Conservation (phyloP, 2,329 filamentous ascomycete genomes). For the Mycogone perniciosa region DNA sequence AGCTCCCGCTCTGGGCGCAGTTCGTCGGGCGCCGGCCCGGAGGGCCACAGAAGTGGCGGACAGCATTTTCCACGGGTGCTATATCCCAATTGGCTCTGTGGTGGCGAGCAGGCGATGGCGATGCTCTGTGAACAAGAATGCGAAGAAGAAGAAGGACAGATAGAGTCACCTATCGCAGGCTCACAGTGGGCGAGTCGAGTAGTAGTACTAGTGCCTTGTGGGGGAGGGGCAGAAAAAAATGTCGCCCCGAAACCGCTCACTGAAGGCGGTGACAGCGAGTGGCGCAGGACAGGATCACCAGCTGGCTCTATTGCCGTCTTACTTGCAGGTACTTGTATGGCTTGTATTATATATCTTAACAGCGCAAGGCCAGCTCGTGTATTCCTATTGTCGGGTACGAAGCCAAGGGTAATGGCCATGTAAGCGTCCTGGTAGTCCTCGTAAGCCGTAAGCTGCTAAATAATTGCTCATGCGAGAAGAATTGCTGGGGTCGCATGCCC, state of each 20-base stretch:
- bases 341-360: no score
- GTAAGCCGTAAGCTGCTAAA: no score
- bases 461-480: no score
- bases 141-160: conserved; percentile 2
- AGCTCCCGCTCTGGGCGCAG: conserved; percentile 26
- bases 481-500: no score
- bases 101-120: not conserved
- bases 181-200: not conserved
- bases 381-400: no score
- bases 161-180: not conserved
- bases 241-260: conserved; percentile 13
- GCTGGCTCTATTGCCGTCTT: no score
- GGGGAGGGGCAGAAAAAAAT: conserved; percentile 17
- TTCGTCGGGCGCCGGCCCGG: conserved; percentile 38
- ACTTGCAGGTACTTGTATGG: no score
- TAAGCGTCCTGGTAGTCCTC: no score
- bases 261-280: conserved; percentile 8
- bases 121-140: not conserved
- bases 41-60: conserved; percentile 37
- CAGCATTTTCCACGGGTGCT: conserved; percentile 31
- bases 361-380: no score
- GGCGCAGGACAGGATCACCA: not conserved
- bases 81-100: conserved; percentile 18
- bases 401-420: no score
- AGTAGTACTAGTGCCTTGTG: conserved; percentile 2